Conservation (phyloP, 1,139 yeast genomes). For the Neolecta irregularis region DNA sequence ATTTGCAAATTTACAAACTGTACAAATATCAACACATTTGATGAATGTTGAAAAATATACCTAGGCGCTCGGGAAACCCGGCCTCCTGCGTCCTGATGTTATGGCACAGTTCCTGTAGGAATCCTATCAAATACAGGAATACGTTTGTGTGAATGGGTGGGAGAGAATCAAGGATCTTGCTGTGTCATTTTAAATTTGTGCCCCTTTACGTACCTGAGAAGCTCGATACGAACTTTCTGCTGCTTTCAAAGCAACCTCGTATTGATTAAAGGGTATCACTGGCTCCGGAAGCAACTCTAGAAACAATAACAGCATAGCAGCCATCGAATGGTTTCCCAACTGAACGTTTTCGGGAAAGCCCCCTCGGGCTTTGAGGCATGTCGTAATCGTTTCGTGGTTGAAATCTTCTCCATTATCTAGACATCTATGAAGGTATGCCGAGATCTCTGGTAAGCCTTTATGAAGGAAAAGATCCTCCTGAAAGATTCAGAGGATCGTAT, state of each 20-base stretch:
- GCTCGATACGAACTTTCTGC: no score
- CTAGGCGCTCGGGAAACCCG: no score
- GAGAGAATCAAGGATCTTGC: conserved; percentile 6
- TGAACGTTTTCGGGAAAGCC: background rate
- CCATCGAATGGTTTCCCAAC: conserved; percentile 1
- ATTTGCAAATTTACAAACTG: no score
- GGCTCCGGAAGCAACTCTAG: conserved; percentile 6
- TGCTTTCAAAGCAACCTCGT: conserved; percentile 4
- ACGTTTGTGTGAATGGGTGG: conserved; percentile 6
- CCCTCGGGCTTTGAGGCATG: no score
- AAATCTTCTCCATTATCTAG: conserved; percentile 5
- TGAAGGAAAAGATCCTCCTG: conserved; percentile 2
- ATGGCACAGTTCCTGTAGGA: conserved; percentile 2
- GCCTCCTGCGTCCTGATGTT: conserved; percentile 8
- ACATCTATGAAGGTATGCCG: conserved; percentile 4
- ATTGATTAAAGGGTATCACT: conserved; percentile 4
- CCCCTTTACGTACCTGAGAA: no score
- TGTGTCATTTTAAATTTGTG: background rate
- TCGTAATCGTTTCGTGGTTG: no score
- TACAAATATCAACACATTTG: no score
- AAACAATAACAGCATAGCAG: conserved; percentile 3
- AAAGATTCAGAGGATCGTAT: background rate
- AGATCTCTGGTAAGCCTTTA: background rate
- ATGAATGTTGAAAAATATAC: no score
- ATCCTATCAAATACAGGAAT: conserved; percentile 8